Evolutionary conservation across 2,329 filamentous ascomycete genomes (phyloP).

Genomic region (Phyllosticta citrichinensis): DNA sequence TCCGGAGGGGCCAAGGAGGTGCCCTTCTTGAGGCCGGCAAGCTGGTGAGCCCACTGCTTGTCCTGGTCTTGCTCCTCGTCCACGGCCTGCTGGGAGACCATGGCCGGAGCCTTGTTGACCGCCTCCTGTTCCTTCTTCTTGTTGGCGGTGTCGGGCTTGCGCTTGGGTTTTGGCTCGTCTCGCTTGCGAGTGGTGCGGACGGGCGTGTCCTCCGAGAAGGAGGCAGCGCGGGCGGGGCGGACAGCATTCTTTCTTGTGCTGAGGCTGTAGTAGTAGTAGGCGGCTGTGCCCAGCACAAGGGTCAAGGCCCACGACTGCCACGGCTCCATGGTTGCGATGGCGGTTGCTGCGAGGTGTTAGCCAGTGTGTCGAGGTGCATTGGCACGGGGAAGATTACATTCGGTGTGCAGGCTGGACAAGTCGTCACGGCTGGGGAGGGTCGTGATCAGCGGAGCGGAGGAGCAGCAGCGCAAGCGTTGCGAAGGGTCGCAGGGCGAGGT

Average conservation of each 20-base stretch:
- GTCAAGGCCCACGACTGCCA: conserved; percentile 24
- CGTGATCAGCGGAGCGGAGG: neutral
- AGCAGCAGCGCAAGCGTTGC: neutral
- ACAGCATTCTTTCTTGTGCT: conserved; percentile 16
- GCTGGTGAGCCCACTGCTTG: conserved; percentile 16
- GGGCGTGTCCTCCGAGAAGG: conserved; percentile 5
- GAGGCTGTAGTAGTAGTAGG: conserved; percentile 20
- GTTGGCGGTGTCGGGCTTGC: conserved; percentile 4
- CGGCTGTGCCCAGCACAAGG: conserved; percentile 20
- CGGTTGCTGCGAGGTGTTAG: conserved; percentile 1
- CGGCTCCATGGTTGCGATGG: conserved; percentile 4
- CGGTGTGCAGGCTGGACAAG: neutral
- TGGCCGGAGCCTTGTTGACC: conserved; percentile 25
- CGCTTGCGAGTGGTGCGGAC: conserved; percentile 6
- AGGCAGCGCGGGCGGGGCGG: neutral
- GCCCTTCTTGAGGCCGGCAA: conserved; percentile 10
- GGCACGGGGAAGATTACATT: neutral
- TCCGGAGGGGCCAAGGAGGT: conserved; percentile 4
- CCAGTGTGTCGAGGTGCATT: conserved; percentile 1
- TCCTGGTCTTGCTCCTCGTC: conserved; percentile 20
- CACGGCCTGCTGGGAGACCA: conserved; percentile 23
- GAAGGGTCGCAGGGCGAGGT: neutral
- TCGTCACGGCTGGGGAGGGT: neutral
- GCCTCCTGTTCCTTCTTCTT: conserved; percentile 15
- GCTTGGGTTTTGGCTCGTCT: conserved; percentile 6